These are phyloP conservation scores for Pseudonectria buxi DNA, from an alignment of 2,329 filamentous ascomycete species.

Conservation along the genomic window DNA sequence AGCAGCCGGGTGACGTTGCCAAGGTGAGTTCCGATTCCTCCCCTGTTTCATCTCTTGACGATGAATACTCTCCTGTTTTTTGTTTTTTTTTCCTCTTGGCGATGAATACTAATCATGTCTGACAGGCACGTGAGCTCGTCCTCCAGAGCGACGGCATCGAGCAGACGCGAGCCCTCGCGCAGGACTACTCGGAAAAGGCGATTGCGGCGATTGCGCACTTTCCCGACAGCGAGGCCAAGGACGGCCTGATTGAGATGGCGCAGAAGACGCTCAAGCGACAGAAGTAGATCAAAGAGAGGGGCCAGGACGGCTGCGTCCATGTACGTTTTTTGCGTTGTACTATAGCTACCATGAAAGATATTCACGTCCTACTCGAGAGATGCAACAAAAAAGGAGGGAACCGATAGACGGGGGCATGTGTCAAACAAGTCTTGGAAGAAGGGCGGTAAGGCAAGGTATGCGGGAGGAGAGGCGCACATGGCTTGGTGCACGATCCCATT, in stretches of 20 bases:
- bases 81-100: constrained; percentile 9
- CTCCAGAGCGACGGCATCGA: constrained; percentile 79
- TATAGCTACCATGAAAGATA: background rate
- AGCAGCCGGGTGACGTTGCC: constrained; percentile 72
- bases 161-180: constrained; percentile 82
- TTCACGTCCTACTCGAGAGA: constrained; percentile 1
- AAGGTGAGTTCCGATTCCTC: constrained; percentile 52
- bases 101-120: constrained; percentile 3
- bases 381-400: no score
- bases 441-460: no score
- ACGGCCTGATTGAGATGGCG: constrained; percentile 88
- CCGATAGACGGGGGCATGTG: no score
- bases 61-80: constrained; percentile 8
- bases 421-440: no score
- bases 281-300: constrained; percentile 62
- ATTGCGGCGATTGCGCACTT: constrained; percentile 77
- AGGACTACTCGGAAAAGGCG: constrained; percentile 85
- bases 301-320: constrained; percentile 4
- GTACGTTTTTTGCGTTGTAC: constrained; percentile 12
- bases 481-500: no score
- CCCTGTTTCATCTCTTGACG: constrained; percentile 11
- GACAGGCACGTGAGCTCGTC: constrained; percentile 79
- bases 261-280: constrained; percentile 82
- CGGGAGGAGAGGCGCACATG: no score
- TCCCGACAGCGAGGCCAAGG: constrained; percentile 91